Base-by-base conservation (phyloP, 768 basidiomycete genomes). In the Tricholoma flavovirens region DNA sequence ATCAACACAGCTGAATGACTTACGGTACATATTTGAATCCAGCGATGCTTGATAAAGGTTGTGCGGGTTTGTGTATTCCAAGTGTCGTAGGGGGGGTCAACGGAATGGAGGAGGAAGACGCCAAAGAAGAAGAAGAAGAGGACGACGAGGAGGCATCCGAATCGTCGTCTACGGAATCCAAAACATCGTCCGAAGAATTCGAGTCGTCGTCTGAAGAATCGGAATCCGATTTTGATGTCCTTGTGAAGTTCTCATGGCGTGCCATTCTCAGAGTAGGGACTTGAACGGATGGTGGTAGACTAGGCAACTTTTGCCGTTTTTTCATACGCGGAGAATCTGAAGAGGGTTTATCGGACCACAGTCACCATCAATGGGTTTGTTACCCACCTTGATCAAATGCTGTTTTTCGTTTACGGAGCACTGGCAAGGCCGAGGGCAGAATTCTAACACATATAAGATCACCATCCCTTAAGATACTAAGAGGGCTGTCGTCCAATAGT, bases 391-490 rank as follows among this genome's bases (percentile, higher is more conserved):
- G n/a, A 36, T 8, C 15, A 33, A 2, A 6, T 15, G 10, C 19
- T 17, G 21, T 53, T 36, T 56, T 38, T 4, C 40, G 45, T 26
- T 57, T 61, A 36, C 43, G 56, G 29, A 50, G 8, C n/a, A 19
- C 38, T 15, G 46, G 29, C 5, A 40, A 11, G 9, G 3, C 24
- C 29, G 40, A 30, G 12, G 40, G n/a, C 17, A 43, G 42, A 0
- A 56, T 48, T 55, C 72, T 71, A 4, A 80, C 62, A 32, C 65
- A 61, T 15, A 81, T 64, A 33, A 82, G 66, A 67, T 82, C 80
- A 0, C 79, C 79, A 63, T 82, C 80, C 61, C 79, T 70, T 24
- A 81, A 65, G 15, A 76, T 73, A 49, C 60, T 57, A 43, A 76
- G 62, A 7, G 66, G 65, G 48, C 67, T 74, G 38, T 71, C 69